These are phyloP conservation scores for Podaxis sp. DNA, from an alignment of 768 basidiomycete genomes.

Conservation along the genomic window DNA sequence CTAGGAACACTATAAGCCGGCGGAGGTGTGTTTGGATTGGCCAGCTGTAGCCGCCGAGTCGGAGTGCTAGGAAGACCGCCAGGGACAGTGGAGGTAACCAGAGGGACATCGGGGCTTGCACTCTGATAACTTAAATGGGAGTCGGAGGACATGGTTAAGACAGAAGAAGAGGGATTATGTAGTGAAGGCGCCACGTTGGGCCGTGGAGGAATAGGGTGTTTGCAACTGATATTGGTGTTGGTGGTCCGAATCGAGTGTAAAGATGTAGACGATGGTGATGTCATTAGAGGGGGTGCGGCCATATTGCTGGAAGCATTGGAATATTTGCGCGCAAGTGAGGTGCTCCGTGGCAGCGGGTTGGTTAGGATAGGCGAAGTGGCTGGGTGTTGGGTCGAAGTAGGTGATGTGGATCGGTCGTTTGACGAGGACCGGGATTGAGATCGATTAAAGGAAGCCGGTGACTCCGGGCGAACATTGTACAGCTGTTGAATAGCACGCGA, in stretches of 20 bases:
- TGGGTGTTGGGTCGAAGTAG: constrained; percentile 12
- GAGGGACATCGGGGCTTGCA: neutral
- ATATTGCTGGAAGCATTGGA: constrained; percentile 22
- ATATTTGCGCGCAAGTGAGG: constrained; percentile 33
- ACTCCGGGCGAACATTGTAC: constrained; percentile 34
- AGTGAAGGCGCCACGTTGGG: constrained; percentile 17
- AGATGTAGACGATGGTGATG: constrained; percentile 22
- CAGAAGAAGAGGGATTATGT: constrained; percentile 15
- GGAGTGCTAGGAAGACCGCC: neutral
- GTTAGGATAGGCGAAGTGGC: constrained; percentile 19
- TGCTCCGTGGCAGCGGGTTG: constrained; percentile 31
- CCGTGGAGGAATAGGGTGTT: constrained; percentile 10
- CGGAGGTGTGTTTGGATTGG: constrained; percentile 33
- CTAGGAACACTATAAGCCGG: constrained; percentile 37
- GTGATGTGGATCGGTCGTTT: constrained; percentile 1
- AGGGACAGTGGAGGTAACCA: neutral
- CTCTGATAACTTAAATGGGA: constrained; percentile 19
- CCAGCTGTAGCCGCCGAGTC: neutral
- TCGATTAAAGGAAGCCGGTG: constrained; percentile 19
- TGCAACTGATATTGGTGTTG: constrained; percentile 13
- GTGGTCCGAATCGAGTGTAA: constrained; percentile 18
- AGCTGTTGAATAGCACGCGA: constrained; percentile 34
- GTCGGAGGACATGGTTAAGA: constrained; percentile 20
- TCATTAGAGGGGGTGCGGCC: constrained; percentile 14
- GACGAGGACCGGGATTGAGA: neutral